Base-by-base conservation (phyloP, 2,329 filamentous ascomycete genomes). In the Calonectria crousiana region DNA sequence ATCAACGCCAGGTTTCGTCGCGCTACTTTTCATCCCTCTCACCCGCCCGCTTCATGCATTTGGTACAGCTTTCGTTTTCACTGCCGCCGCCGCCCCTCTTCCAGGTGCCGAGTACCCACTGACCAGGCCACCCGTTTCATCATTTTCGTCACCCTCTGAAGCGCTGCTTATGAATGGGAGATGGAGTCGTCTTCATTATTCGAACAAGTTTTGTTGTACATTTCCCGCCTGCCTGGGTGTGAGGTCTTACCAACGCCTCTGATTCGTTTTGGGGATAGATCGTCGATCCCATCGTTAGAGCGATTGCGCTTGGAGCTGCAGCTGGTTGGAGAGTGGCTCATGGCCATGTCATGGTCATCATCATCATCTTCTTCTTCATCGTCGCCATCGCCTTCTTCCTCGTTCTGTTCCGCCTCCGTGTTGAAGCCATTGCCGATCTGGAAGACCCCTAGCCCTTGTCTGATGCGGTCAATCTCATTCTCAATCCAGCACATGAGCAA, bases 401-500 rank as follows among this genome's bases (percentile, higher is more conserved):
- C 53, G 18, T 58, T 34, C 38, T 58, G 18, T 6, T 58, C 51
- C 51, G 16, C 26, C 16, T 53, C 51, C 28, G 20, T 32, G 30
- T 68, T 73, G 64, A 74, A 74, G n/a, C 71, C 65, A n/a, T 53
- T 69, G 8, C 56, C 67, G 8, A 44, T 72, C 32, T 26, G 34
- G 8, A 53, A 38, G n/a, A 14, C 20, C 47, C 71, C n/a, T 51
- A 32, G 11, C 28, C 38, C 23, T 67, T 18, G 9, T 74, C 56
- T 18, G 28, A 62, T 13, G 49, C 38, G 9, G 13, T 67, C 73
- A 3, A 76, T 58, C 47, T 81, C 74, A 16, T 67, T 26, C 62
- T 78, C 72, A 6, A 81, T 62, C 80, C 80, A 81, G 20, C 47
- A 36, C 32, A 81, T 62, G 23, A 81, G 72, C 3, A 77, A 49